Evolutionary conservation across 2,329 filamentous ascomycete genomes (phyloP).

Genomic region (Stachybotrys chlorohalonatus): DNA sequence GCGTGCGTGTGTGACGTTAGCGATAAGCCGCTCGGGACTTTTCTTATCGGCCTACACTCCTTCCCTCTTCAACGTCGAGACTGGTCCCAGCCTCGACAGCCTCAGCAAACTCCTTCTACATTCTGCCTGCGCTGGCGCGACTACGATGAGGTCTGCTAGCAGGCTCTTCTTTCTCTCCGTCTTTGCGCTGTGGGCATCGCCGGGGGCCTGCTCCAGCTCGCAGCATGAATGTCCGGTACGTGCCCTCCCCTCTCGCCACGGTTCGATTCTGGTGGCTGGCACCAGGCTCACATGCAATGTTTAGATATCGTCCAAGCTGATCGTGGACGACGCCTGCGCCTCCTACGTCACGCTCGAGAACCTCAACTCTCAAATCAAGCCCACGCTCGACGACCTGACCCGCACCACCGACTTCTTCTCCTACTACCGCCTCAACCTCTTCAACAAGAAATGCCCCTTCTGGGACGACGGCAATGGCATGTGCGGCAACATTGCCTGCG

Average conservation of each 20-base stretch:
- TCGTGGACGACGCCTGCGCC: conserved; percentile 88
- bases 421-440: conserved; percentile 91
- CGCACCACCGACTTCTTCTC: conserved; percentile 94
- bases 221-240: conserved; percentile 47
- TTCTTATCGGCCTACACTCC: neutral
- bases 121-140: conserved; percentile 3
- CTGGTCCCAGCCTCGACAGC: neutral
- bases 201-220: conserved; percentile 33
- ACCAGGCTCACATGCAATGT: neutral
- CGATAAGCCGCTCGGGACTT: neutral
- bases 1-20: neutral
- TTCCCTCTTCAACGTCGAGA: neutral
- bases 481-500: conserved; percentile 95
- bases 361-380: conserved; percentile 69
- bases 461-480: conserved; percentile 90
- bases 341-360: conserved; percentile 85
- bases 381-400: conserved; percentile 71
- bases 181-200: conserved; percentile 44
- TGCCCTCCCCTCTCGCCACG: conserved; percentile 7
- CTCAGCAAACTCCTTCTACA: neutral
- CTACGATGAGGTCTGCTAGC: conserved; percentile 41
- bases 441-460: conserved; percentile 89
- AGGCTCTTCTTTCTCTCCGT: conserved; percentile 47
- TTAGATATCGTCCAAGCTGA: conserved; percentile 80
- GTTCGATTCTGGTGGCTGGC: neutral